Evolutionary conservation across 352 stramenopile species (phyloP).

Genomic region (Globisporangium nunn): DNA sequence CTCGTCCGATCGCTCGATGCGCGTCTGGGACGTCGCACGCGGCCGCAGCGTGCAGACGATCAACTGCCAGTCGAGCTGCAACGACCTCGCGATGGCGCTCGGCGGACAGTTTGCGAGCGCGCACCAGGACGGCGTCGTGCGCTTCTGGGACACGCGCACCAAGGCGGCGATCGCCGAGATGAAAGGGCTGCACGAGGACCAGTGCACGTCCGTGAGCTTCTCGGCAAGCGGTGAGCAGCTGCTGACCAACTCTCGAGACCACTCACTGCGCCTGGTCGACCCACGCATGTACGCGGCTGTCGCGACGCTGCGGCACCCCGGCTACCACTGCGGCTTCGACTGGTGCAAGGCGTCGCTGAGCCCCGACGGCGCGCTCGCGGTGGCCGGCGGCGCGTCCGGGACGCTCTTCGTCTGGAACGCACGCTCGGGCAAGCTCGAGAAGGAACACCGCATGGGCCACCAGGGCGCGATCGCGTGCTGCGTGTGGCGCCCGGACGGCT

Average conservation of each 20-base stretch:
- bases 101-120: constrained; percentile 70
- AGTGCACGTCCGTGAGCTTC: constrained; percentile 76
- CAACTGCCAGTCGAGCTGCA: constrained; percentile 76
- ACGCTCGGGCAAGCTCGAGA: constrained; percentile 38
- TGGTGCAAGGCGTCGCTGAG: constrained; percentile 77
- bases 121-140: constrained; percentile 70
- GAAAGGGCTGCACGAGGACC: constrained; percentile 46
- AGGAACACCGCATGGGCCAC: constrained; percentile 47
- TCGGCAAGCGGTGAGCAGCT: constrained; percentile 25
- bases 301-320: constrained; percentile 30
- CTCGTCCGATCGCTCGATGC: constrained; percentile 65
- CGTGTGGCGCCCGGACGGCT: constrained; percentile 62
- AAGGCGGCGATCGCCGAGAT: constrained; percentile 49
- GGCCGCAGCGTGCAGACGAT: constrained; percentile 67
- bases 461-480: constrained; percentile 71
- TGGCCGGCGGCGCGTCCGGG: constrained; percentile 44
- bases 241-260: constrained; percentile 74
- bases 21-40: constrained; percentile 66
- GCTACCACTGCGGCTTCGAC: constrained; percentile 73
- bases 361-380: constrained; percentile 50
- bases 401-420: constrained; percentile 63
- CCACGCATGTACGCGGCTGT: constrained; percentile 51
- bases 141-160: constrained; percentile 70
- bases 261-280: constrained; percentile 64
- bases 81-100: constrained; percentile 55